Evolutionary conservation across 2,329 filamentous ascomycete genomes (phyloP), one percentile per base, ranked within the genome.

Genomic region (Aspergillus aculeatus): DNA sequence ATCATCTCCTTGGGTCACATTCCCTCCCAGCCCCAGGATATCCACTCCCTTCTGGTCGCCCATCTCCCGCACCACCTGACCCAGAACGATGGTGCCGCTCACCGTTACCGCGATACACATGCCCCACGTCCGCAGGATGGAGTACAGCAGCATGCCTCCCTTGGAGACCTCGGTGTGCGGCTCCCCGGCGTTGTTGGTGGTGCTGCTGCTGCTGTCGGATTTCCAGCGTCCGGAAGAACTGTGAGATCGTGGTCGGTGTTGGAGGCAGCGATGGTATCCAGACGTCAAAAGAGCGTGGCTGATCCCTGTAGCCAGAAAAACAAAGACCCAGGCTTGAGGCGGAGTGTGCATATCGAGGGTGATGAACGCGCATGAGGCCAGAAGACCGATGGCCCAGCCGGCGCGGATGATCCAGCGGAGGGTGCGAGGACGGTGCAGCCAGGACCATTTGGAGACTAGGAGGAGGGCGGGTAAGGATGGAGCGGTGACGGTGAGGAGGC

Each of bases 101-200:
- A 77, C 63, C 19, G 77, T 76, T 5, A 82, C 72, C 10, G 80
- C 80, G 24, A 79, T 60, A 11, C 75, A 74, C 78, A 80, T 79
- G 1, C 81, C 80, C 58, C 81, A 71, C 5, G 72, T 75, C 23
- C 72, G 72, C 12, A 75, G 68, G 62, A 76, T 75, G 1, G 67
- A 71, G 61, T 75, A 78, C 75, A 75, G 77, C 32, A 68, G 69
- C 1, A 79, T 74, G 38, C 72, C 47, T 65, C 56, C 58, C 5
- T 61, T 47, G 54, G 57, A n/a, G 55, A 52, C 11, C 26, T 49
- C 10, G 50, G 35, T 48, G 56, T 5, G 38, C 5, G 38, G 14
- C 7, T 44, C 54, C 5, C 51, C 50, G 16, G 19, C 26, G 14
- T 14, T 6, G 35, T 49, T 52, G 2, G 29, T 26, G n/a, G 38